Base-by-base conservation (phyloP, 176 grass and related monocot species). In the Poa annua region DNA sequence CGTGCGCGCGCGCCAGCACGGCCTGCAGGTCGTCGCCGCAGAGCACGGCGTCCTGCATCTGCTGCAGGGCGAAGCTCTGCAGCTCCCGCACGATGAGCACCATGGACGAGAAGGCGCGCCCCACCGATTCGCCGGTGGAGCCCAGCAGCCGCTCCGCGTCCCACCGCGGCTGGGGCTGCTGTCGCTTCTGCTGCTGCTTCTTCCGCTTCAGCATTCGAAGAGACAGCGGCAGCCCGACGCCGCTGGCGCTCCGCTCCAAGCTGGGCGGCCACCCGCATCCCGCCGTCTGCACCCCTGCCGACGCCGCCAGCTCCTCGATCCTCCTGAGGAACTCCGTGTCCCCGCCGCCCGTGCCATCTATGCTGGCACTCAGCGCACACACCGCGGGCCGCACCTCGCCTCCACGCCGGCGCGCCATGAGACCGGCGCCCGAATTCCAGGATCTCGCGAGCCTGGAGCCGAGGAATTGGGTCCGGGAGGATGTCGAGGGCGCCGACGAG, bases 1-100 rank as follows among this genome's bases (percentile, higher is more conserved):
- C 83, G 25, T 89, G 93, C 10, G 95, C 91, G n/a, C 89, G 80
- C 19, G 64, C 68, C 11, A 96, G 89, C 8, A 96, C 78, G 24
- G 76, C 88, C 76, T 90, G 88, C 25, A 93, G 77, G 63, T 99
- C 91, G 89, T 92, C 84, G 77, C 84, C 87, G 71, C 85, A 76
- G 19, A 90, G 79, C 63, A 93, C 50, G 36, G 82, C 82, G 68
- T 85, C 80, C 77, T 85, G 77, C 87, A 92, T 92, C 80, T 92
- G 89, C 72, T 74, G 89, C 20, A 99, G 83, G 63, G 87, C 87
- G 75, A 90, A 96, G 91, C 93, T 96, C 35, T 96, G 97, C 25
- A 99, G 83, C 88, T 99, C 97, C 2, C 85, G 89, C 80, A 99
- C 85, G 44, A 99, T 99, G 82, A 99, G 92, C 78, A 99, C 91